Base-by-base conservation (phyloP, 768 basidiomycete species). In the Termitomyces sp. region DNA sequence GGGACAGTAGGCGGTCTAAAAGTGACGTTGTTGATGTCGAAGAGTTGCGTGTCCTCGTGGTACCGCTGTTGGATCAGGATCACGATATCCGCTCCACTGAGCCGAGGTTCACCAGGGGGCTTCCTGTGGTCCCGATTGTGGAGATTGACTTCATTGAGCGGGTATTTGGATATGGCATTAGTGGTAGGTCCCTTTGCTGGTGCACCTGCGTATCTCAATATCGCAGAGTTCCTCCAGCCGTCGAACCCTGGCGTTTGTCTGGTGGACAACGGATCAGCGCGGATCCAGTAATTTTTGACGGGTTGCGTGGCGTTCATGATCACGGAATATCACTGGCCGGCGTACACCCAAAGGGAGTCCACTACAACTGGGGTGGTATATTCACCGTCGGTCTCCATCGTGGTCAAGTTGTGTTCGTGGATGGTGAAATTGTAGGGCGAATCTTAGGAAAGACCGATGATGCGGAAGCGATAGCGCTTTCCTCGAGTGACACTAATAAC, bases 371-470 rank as follows among this genome's bases (percentile, higher is more conserved):
- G 77, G 22, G 64, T 39, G 0, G 72, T 73, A 62, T 77, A 76
- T 41, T 65, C 69, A 0, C 77, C 75, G 37, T 85, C 83, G 2
- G 65, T 76, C 60, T 84, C 83, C 42, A 85, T 83, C 55, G 84
- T 70, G 5, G 78, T 82, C 9, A 60, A 6, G 1, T 34, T 64
- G 56, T 82, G 81, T n/a, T 72, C 68, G 60, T 81, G 76, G 36
- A 82, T 86, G 85, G 64, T 86, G 77, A 75, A 69, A 29, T 29
- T 29, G 29, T 78, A 44, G 73, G 66, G 66, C 18, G 69, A 63
- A 54, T 68, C 69, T 62, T 71, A 75, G 28, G 69, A 67, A 51
- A 71, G 62, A 41, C 68, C 68, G 44, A 76, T 59, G 6, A 76
- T 53, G 18, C 77, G 70, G 60, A 74, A 66, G 24, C 75, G 72